Base-by-base conservation (phyloP, 129 eudicot genomes). In the Chrysanthemum seticuspe region DNA sequence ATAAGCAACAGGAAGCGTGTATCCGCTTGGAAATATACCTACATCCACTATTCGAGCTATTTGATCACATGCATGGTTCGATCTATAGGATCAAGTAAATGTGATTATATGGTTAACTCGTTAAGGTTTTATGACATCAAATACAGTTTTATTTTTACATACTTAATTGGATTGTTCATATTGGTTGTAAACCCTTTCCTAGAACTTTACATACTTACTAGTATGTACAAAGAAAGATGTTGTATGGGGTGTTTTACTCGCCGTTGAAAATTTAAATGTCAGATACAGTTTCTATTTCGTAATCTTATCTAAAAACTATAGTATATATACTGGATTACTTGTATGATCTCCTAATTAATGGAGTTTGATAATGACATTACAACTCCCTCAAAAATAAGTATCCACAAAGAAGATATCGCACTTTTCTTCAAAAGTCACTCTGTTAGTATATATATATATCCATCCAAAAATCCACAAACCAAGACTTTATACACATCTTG, bases 261-360 rank as follows among this genome's bases (percentile, higher is more conserved):
- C 68, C 3, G 10, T 13, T 21, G 21, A 61, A 29, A 29, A 29
- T 29, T 29, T 11, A 62, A 4, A 34, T 64, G 36, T 53, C 13
- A 23, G 57, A 65, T 47, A 49, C 44, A 16, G 56, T 74, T 77
- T 48, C 27, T 14, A 49, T 36, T 36, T 36, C 45, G 6, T 36
- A 62, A 34, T 50, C 68, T 66, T 68, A 61, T 62, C 76, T 18
- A 10, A 19, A 21, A 51, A 59, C 27, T 0, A 10, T 23, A 8
- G 51, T n/a, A n/a, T 76, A 65, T 44, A 62, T 49, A 57, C 12
- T 74, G 13, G 51, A 54, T 79, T 49, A 51, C 75, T 70, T 70
- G 81, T 58, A 71, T 49, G 62, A 75, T 73, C 71, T 71, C 67
- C 79, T n/a, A n/a, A n/a, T n/a, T 71, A 45, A 76, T 83, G 84